Base-by-base conservation (phyloP, 345 rosid species). In the Populus nigra region DNA sequence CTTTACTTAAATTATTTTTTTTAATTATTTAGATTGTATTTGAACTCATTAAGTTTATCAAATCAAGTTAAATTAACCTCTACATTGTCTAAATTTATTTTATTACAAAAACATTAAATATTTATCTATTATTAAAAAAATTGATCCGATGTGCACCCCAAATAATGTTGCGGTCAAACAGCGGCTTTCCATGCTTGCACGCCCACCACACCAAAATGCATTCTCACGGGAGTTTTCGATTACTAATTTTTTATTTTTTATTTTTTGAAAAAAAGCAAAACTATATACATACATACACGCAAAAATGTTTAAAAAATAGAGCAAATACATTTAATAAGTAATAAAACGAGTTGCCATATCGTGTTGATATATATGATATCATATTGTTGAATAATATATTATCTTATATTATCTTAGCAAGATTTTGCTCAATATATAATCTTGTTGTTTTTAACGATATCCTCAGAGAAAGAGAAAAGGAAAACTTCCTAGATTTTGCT, bases 41-140 rank as follows among this genome's bases (percentile, higher is more conserved):
- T 9, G 3, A 41, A 43, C 4, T 2, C 2, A 1, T 8, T 0
- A 43, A 43, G 13, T 10, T 4, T 2, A 2, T 2, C 2, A 1
- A 0, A 43, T 43, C 3, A 11, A 1, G 2, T 10, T 2, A 11
- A 1, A 11, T 3, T 10, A 11, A 15, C 3, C 13, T 3, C 11
- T 2, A 0, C 15, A 43, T 43, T 10, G 1, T 43, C 0, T 43
- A 43, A 43, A 41, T 9, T 33, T 33, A 0, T 3, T 33, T 4
- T 2, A 3, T 33, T 33, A 33, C 35, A 33, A 33, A 33, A 33
- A 33, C 35, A 33, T 33, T 33, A 33, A 33, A 33, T 33, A 33
- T 33, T 33, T 33, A 33, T 33, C 5, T 3, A 33, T 33, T 33
- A 33, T 33, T 33, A 10, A 41, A 41, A 41, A 41, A 41, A 41